phyloP scores from a whole-genome alignment of 2,329 filamentous ascomycete genomes.

The Pseudogymnoascus pannorum region DNA sequence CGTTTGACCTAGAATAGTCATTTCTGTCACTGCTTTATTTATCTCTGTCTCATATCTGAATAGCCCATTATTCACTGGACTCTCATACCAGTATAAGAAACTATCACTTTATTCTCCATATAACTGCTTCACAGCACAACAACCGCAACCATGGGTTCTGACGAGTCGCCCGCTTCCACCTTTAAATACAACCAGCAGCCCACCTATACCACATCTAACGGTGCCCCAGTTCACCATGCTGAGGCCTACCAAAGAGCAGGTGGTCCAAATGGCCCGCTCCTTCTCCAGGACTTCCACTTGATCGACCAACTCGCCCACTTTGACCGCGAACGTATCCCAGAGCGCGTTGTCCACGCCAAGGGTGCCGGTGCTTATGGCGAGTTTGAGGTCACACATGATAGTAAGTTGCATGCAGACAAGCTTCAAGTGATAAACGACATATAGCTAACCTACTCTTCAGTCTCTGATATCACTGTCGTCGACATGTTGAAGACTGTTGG shows the following conservation, averaged over 20 bases:
- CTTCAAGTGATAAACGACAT: conserved; percentile 47
- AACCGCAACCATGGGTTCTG: conserved; percentile 34
- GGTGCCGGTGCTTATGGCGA: conserved; percentile 35
- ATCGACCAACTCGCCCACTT: conserved; percentile 54
- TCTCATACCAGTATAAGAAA: not conserved
- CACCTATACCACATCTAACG: conserved; percentile 53
- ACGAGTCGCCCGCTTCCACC: conserved; percentile 38
- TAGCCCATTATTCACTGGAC: not conserved
- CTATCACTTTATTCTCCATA: not conserved
- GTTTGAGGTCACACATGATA: not conserved
- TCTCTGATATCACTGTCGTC: conserved; percentile 32
- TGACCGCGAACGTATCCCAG: conserved; percentile 44
- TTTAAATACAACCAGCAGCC: conserved; percentile 51
- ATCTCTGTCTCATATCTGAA: not conserved
- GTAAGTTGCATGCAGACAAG: conserved; percentile 35
- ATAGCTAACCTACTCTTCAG: conserved; percentile 47
- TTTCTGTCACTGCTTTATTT: not conserved
- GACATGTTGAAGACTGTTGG: conserved; percentile 50
- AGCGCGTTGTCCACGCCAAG: conserved; percentile 56
- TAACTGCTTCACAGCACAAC: conserved; percentile 1
- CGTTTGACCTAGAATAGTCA: conserved; percentile 1
- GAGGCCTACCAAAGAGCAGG: conserved; percentile 47
- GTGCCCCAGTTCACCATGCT: conserved; percentile 48
- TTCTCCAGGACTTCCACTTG: conserved; percentile 59
- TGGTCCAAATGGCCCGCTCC: conserved; percentile 45